A percentile compares a stretch with the other conserved stretches of the same genome.
Evolutionary conservation across 2,329 filamentous ascomycete species (phyloP).

Genomic region (Cercospora zeae-maydis): DNA sequence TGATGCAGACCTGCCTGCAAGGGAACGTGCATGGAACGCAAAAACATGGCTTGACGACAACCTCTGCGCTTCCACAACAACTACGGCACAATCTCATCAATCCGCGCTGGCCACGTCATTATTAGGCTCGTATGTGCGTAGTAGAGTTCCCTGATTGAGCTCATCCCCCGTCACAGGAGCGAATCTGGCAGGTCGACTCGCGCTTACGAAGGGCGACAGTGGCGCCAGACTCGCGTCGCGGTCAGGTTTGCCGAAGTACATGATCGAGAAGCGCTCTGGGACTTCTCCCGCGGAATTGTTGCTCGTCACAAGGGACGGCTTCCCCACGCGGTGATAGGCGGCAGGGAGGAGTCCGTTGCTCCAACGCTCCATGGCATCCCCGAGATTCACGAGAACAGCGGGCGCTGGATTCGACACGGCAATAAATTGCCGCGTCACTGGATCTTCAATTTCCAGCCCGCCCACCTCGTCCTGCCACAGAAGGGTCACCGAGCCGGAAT

Average conservation of each 20-base stretch:
- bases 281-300: background rate
- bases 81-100: background rate
- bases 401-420: slow-evolving; percentile 9
- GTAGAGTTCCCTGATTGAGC: slow-evolving; percentile 16
- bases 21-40: background rate
- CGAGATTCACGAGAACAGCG: slow-evolving; percentile 16
- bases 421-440: slow-evolving; percentile 7
- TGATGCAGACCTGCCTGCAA: too few relatives aligned
- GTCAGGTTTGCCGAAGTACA: slow-evolving; percentile 18
- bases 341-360: slow-evolving; percentile 15
- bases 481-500: slow-evolving; percentile 16
- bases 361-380: slow-evolving; percentile 19
- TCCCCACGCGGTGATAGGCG: slow-evolving; percentile 15
- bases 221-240: slow-evolving; percentile 13
- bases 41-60: too few relatives aligned
- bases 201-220: slow-evolving; percentile 11
- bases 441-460: slow-evolving; percentile 21
- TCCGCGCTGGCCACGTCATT: background rate
- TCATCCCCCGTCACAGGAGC: slow-evolving; percentile 6
- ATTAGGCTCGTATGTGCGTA: slow-evolving; percentile 12
- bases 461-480: slow-evolving; percentile 18
- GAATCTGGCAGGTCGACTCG: slow-evolving; percentile 7
- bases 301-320: background rate
- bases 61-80: background rate
- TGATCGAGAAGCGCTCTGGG: slow-evolving; percentile 14